Base-by-base conservation (phyloP, 257 asterid genomes). In the Vinca minor region DNA sequence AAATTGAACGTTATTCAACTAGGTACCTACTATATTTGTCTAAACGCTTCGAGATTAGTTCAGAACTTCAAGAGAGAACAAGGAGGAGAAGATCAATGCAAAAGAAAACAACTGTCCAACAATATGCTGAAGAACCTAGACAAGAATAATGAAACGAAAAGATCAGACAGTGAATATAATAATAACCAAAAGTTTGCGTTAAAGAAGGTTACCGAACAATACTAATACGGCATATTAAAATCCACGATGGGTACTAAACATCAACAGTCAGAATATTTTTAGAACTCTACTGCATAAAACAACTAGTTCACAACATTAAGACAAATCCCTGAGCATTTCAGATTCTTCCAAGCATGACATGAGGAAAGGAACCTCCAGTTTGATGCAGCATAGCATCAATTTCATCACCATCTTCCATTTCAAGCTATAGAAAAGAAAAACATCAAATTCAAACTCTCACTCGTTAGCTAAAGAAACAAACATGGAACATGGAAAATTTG, bases 321-420 rank as follows among this genome's bases (percentile, higher is more conserved):
- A 5, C 3, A 64, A 9, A 10, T 44, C 44, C 32, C 3, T 36
- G 5, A 31, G 38, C 31, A 34, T n/a, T 45, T 50, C 49, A 34
- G 15, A 21, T 2, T 38, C 57, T 35, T 0, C 44, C 62, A 31
- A 6, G 25, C 21, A 23, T 13, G 42, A 36, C 28, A 59, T 9
- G 11, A 34, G 31, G 36, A 36, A n/a, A 41, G 45, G 49, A 32
- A 31, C 62, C 62, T 63, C 76, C 76, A 65, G 71, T 71, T 50
- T 71, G 76, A 48, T 71, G 76, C 52, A 71, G 55, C 76, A 71
- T 71, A 20, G 76, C 76, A 58, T 71, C 76, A 25, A 71, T 71
- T 39, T 71, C 75, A 28, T 71, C 75, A 1, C 71, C 75, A 71
- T 71, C 75, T 49, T 71, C 75, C 75, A 71, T 71, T 61, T 71